Evolutionary conservation across 805 yeast genomes (phyloP), one percentile per base, ranked within the genome.

Genomic region (Cyberlindnera veronae): DNA sequence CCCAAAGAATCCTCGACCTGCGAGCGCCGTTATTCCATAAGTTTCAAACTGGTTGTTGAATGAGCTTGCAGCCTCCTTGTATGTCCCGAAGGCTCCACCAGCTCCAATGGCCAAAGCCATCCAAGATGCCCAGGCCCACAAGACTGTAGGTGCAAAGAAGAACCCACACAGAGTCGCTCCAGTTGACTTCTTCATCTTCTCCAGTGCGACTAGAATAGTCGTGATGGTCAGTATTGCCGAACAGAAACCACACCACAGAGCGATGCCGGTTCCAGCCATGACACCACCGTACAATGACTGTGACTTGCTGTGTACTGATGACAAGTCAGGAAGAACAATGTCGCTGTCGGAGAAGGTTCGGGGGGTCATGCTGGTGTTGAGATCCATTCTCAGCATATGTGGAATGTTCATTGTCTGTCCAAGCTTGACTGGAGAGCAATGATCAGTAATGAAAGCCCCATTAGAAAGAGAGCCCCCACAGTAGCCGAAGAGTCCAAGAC

Each of bases 401-500:
- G 23, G 6, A 6, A 30, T 22, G 21, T 39, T 33, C 11, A 34
- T 18, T 15, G 15, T 11, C 30, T 39, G 34, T 13, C 38, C 42
- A 16, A 27, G 19, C 9, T 30, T 32, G 15, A 17, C 24, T 6
- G 5, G 21, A 19, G 36, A 15, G 18, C 42, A 34, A 13, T 34
- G 33, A 6, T 34, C 35, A 13, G n/a, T 34, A 23, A 34, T 15
- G 23, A 39, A 39, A n/a, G n/a, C n/a, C 31, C 17, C 26, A 11
- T 23, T 17, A 15, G 23, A 5, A 15, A 14, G 21, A 9, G 28
- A 11, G 12, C 38, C 38, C 3, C 38, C 38, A 27, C 38, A 34
- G 16, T 34, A 39, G 9, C 42, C 42, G 30, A 39, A 39, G 27
- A 34, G 14, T 16, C 42, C 42, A 24, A 39, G 12, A 8, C 36